Base-by-base conservation (phyloP, 1,139 yeast species). In the Suhomyces atakaporum region DNA sequence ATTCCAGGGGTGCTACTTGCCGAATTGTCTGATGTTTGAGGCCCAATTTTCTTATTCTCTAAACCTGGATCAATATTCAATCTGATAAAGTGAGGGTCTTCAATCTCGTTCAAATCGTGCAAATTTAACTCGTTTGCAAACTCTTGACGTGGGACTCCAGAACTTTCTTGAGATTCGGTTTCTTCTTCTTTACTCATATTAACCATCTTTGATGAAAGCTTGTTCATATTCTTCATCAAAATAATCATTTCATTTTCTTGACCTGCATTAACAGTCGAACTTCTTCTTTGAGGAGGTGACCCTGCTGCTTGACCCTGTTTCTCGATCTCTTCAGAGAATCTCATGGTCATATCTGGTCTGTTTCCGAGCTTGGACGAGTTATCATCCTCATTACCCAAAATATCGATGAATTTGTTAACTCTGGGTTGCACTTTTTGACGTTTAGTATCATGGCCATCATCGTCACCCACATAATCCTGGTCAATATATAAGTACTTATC, bases 281-380 rank as follows among this genome's bases (percentile, higher is more conserved):
- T 23, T 15, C 33, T 26, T 19, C 32, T 21, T 26, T 27, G 25
- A 3, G 29, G 38, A 3, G 31, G 28, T 1, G 36, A 25, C 3
- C 30, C 24, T 8, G 35, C 29, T 8, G 16, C 14, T 6, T 20
- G 27, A 8, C 19, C 20, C 7, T 20, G 18, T 15, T 34, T 35
- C 3, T 33, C 37, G 9, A 9, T 4, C 23, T 38, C 37, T 29
- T 63, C 85, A 60, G 82, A 81, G 40, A 75, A 78, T 43, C 84
- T 77, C 97, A 90, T 90, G 7, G 97, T 90, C 41, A 86, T 68
- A 59, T 90, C 97, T 0, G 97, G 96, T 25, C 74, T 69, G 54
- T 88, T 87, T 0, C 97, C 97, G 38, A 76, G 61, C 45, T 71
- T 77, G 38, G 82, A 83, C 0, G 96, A 76, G 56, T 86, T 87